Evolutionary conservation across 148 eudicot genomes (phyloP).

Genomic region (Linanthus parryae): DNA sequence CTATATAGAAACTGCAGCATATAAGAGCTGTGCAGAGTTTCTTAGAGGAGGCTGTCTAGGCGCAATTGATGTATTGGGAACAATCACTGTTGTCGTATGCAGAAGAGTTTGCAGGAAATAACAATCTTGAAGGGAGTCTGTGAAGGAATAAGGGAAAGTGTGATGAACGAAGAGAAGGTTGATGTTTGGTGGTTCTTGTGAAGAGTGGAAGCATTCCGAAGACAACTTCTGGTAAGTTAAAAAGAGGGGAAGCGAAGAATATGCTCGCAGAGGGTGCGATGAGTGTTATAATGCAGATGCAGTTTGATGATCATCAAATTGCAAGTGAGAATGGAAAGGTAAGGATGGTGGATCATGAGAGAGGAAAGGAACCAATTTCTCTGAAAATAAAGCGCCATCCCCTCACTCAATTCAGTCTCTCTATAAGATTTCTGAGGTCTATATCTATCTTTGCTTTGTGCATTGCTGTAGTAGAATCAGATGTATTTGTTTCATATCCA

Average conservation of each 20-base stretch:
- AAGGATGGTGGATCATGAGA: neutral
- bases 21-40: conserved; percentile 16
- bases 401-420: conserved; percentile 7
- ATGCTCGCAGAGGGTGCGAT: conserved; percentile 19
- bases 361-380: neutral
- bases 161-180: conserved; percentile 22
- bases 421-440: too few relatives aligned
- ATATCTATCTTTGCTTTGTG: too few relatives aligned
- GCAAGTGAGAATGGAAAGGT: neutral
- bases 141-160: conserved; percentile 22
- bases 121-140: conserved; percentile 22
- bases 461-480: too few relatives aligned
- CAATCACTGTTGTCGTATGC: conserved; percentile 31
- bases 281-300: conserved; percentile 30
- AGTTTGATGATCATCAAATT: conserved; percentile 16
- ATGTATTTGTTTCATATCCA: too few relatives aligned
- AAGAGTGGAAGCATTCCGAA: conserved; percentile 36
- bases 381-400: conserved; percentile 1
- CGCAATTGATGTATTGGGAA: conserved; percentile 19
- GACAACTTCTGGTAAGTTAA: conserved; percentile 45
- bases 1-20: conserved; percentile 36
- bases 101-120: conserved; percentile 7
- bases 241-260: conserved; percentile 36
- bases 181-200: conserved; percentile 32
- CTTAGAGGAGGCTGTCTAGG: conserved; percentile 39